These are phyloP conservation scores for Neurospora sp. DNA, from an alignment of 495 filamentous ascomycete genomes.

Conservation along the genomic window DNA sequence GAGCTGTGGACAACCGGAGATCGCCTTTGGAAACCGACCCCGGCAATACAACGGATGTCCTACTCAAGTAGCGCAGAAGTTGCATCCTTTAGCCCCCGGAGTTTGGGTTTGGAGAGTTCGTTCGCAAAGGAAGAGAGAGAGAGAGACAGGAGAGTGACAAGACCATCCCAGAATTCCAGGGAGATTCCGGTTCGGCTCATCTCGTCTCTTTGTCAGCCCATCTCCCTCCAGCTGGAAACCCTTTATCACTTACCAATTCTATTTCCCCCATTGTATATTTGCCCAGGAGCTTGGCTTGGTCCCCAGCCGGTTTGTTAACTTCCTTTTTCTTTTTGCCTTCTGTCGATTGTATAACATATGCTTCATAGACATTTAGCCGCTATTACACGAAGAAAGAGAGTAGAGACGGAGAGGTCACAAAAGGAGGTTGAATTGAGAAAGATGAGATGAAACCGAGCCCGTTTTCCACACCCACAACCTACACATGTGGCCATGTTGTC, in stretches of 20 bases:
- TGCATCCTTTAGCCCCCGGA: neutral
- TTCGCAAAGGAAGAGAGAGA: neutral
- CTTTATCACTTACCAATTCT: neutral
- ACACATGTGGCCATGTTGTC: neutral
- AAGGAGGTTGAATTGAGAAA: neutral
- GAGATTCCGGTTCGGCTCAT: neutral
- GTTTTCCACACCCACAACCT: neutral
- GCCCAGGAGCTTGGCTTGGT: neutral
- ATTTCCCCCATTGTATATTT: neutral
- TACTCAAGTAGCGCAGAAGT: neutral
- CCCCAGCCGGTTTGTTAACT: neutral
- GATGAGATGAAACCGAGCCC: neutral
- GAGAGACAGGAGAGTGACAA: neutral
- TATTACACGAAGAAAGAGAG: neutral
- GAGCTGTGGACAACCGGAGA: neutral
- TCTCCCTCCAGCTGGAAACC: neutral
- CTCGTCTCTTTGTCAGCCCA: neutral
- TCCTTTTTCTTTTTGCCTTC: neutral
- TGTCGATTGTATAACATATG: neutral
- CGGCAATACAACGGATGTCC: neutral
- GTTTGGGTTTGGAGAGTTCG: neutral
- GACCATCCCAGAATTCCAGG: neutral
- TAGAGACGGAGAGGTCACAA: neutral
- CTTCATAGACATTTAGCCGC: neutral
- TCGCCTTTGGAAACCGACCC: neutral